These are phyloP conservation scores for Fusarium pseudonygamai DNA, from an alignment of 2,329 filamentous ascomycete species.

Conservation along the genomic window DNA sequence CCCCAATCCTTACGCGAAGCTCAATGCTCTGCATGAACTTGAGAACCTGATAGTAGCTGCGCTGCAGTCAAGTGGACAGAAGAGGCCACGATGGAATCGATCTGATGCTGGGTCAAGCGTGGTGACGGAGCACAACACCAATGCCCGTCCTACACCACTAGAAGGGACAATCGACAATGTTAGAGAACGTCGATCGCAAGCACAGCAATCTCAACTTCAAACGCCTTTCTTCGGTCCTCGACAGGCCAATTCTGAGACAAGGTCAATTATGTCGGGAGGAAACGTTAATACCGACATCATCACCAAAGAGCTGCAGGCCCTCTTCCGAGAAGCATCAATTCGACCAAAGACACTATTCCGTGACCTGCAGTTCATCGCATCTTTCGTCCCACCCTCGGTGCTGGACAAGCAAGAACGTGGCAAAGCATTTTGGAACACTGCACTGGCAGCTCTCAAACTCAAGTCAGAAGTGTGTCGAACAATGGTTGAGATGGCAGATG, in stretches of 20 bases:
- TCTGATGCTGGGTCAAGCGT: conserved; percentile 50
- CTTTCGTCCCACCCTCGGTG: conserved; percentile 69
- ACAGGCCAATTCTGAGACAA: conserved; percentile 58
- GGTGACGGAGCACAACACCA: conserved; percentile 45
- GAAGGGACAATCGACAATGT: conserved; percentile 76
- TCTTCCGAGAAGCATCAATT: conserved; percentile 74
- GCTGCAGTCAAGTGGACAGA: conserved; percentile 54
- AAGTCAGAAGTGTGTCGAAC: conserved; percentile 89
- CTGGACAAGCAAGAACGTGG: conserved; percentile 70
- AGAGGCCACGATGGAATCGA: conserved; percentile 49
- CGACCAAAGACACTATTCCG: conserved; percentile 85
- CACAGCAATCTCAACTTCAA: conserved; percentile 46
- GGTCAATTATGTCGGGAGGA: conserved; percentile 59
- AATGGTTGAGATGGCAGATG: conserved; percentile 72
- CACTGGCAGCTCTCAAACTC: conserved; percentile 84
- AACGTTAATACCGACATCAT: conserved; percentile 70
- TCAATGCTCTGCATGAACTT: conserved; percentile 84
- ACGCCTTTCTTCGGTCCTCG: conserved; percentile 48
- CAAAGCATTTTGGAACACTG: conserved; percentile 91
- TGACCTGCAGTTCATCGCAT: conserved; percentile 78
- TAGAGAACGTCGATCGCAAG: conserved; percentile 72
- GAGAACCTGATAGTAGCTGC: conserved; percentile 84
- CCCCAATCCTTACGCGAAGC: conserved; percentile 86
- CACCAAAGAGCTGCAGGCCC: conserved; percentile 70
- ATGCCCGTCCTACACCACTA: conserved; percentile 57